Base-by-base conservation (phyloP, 2,329 filamentous ascomycete genomes). In the Herpotrichia juniperi region DNA sequence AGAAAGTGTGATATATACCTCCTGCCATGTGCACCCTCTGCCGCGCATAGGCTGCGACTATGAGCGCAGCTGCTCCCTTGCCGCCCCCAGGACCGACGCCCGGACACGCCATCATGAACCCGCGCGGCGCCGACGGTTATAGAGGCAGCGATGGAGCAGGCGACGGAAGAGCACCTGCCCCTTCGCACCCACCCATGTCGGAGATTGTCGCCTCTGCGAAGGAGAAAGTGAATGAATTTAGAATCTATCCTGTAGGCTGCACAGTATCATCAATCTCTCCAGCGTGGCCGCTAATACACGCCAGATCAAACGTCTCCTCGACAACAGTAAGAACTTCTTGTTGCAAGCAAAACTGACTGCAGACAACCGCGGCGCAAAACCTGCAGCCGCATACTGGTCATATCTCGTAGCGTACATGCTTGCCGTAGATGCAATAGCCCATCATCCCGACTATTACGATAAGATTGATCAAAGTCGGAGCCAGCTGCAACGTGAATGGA, bases 381-480 rank as follows among this genome's bases (percentile, higher is more conserved):
- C 87, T 4, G 91, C 94, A 12, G 67, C 74, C 86, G 93, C 93
- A 2, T 88, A 96, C 49, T 84, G 89, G 58, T 90, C 96, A 55
- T 97, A 93, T 67, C 82, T 97, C 51, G 85, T 88, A 57, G 90
- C 93, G 10, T 92, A 84, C 53, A 87, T 92, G 51, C 88, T 97
- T 49, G 83, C 89, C 12, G 81, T 92, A 45, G 87, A 93, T 50
- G 78, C 87, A 35, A 87, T 97, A 22, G 89, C 90, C 2, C 81
- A 81, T 30, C 91, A 96, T 69, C 85, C 83, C 50, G 90, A 93
- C 56, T 96, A 86, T 71, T 63, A 68, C 42, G 83, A 85, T 24
- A 79, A 82, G 46, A 77, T 92, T 51, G 83, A 85, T 61, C 75
- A 74, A 31, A 83, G 86, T 57, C 77, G 77, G 46, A 74, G 74